Conservation (phyloP, 352 stramenopile genomes). For the Globisporangium yorkense region DNA sequence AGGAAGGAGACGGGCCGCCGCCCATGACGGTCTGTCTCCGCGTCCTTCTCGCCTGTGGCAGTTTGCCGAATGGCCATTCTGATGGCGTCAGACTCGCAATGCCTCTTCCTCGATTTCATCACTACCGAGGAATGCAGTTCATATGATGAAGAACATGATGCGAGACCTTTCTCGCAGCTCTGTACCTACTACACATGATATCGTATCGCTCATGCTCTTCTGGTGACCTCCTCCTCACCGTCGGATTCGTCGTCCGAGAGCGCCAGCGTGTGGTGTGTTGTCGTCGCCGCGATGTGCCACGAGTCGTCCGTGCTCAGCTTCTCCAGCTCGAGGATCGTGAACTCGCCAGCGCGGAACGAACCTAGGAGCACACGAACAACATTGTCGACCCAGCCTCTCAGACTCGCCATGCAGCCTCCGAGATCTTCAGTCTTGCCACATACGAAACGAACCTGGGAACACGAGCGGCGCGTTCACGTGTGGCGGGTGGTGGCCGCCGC, state of each 20-base stretch:
- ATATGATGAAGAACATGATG: neutral
- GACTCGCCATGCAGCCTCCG: neutral
- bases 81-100: neutral
- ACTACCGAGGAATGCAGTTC: neutral
- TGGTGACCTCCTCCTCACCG: neutral
- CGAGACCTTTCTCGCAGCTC: neutral
- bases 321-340: slow-evolving; percentile 65
- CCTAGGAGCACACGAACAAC: slow-evolving; percentile 17
- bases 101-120: neutral
- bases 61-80: neutral
- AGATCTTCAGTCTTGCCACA: too few relatives aligned
- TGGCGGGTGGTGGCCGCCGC: slow-evolving; percentile 38
- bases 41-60: neutral
- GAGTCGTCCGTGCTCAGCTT: slow-evolving; percentile 38
- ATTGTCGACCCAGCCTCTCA: neutral
- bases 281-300: slow-evolving; percentile 41
- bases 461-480: slow-evolving; percentile 40
- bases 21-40: slow-evolving; percentile 7
- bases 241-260: slow-evolving; percentile 8
- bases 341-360: slow-evolving; percentile 61
- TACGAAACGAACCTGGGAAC: slow-evolving; percentile 40
- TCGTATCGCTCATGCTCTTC: too few relatives aligned
- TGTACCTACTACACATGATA: neutral
- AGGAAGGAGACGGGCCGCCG: slow-evolving; percentile 7
- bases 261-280: slow-evolving; percentile 34